Conservation (phyloP, 345 rosid species). For the Hirschfeldia incana region DNA sequence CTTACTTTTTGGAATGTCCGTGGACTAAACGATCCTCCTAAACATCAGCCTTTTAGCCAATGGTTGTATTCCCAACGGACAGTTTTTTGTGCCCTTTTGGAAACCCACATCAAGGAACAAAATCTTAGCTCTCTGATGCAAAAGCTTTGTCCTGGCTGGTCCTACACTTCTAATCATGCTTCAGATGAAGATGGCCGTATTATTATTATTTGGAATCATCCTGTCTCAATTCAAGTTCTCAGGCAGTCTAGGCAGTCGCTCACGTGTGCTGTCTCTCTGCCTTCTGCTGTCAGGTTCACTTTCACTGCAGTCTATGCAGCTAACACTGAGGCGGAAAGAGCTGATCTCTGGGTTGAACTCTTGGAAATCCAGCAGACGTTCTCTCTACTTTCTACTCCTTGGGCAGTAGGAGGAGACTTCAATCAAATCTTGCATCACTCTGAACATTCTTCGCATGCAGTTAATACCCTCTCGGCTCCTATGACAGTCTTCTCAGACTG, state of each 20-base stretch:
- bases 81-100: background rate
- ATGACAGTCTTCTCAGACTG: background rate
- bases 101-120: background rate
- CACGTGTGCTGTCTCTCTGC: background rate
- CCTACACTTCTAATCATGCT: background rate
- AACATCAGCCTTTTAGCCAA: background rate
- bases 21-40: background rate
- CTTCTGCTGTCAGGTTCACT: background rate
- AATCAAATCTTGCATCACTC: background rate
- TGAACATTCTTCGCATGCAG: background rate
- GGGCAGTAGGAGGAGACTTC: background rate
- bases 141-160: background rate
- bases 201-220: background rate
- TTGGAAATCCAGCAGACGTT: background rate
- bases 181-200: background rate
- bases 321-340: no score
- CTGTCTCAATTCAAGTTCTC: background rate
- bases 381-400: background rate
- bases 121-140: background rate
- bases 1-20: background rate
- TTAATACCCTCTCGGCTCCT: no score
- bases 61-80: background rate
- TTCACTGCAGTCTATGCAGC: background rate
- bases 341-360: background rate
- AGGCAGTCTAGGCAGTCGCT: background rate